Base-by-base conservation (phyloP, 2,329 filamentous ascomycete species). In the Diaporthe caulivora region DNA sequence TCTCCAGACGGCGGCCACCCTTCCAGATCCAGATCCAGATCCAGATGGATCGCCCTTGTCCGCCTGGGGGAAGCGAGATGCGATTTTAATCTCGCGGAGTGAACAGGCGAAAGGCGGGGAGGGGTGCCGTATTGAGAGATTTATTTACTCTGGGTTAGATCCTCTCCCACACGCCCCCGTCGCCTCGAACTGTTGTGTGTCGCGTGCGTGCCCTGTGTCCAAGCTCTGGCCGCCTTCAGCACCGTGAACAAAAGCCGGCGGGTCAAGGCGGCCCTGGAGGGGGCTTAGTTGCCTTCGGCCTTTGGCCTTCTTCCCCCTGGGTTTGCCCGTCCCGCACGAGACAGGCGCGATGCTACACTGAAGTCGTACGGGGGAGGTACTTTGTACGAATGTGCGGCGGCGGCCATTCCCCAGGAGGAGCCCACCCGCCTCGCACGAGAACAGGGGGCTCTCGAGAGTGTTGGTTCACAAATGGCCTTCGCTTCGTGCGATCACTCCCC, bases 41-140 rank as follows among this genome's bases (percentile, higher is more conserved):
- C 62, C 62, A 67, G 62, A 67, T 40, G 62, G 62, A 67, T 67
- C 62, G 62, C 21, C 60, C 51, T 53, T 40, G 13, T 7, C 15
- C 15, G 31, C 37, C 26, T 21, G 62, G 44, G 44, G 62, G 62
- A 40, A 67, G 62, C 62, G 62, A 67, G 62, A 67, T 67, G 47
- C n/a, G 47, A 67, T 40, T 10, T 40, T 40, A 51, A 67, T 67
- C 62, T 67, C 62, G 47, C 62, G 62, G 62, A 44, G 62, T 53
- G 31, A 8, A 29, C n/a, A 53, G 62, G 62, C 31, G 47, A 53
- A 51, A 47, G 57, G 58, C 40, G 44, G 62, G 44, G 47, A 31
- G 40, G 47, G 47, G 21, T 40, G 31, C 62, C 62, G 62, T 67
- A 53, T 53, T 40, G 62, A 53, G 62, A 67, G 62, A 67, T 67